Percentiles rank a stretch among this genome's conserved stretches.
phyloP scores from a whole-genome alignment of 345 rosid species.

The Toxicodendron radicans region DNA sequence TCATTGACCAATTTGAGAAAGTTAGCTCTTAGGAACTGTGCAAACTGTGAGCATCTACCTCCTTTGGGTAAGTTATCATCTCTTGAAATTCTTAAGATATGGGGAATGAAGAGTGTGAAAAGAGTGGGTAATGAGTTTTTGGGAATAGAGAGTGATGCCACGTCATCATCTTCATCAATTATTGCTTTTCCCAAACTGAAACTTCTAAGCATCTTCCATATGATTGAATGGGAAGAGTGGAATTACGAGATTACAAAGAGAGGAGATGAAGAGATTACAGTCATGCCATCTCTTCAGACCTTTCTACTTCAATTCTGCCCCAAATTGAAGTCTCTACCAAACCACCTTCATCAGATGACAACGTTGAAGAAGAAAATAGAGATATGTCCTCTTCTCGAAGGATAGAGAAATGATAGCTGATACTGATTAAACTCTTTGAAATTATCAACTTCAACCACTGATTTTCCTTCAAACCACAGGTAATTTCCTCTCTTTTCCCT shows the following conservation, averaged over 20 bases:
- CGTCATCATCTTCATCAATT: not conserved
- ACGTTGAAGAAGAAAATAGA: not conserved
- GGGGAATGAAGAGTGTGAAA: fast-evolving
- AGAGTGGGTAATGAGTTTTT: not conserved
- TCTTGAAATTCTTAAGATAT: not conserved
- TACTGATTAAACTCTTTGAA: too few species aligned
- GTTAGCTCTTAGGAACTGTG: fast-evolving
- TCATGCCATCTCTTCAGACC: not conserved
- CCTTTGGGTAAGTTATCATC: not conserved
- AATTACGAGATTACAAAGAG: not conserved
- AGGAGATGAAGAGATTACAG: not conserved
- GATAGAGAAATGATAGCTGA: too few species aligned
- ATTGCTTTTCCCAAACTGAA: not conserved
- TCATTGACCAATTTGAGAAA: not conserved
- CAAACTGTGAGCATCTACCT: not conserved
- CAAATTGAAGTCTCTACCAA: not conserved
- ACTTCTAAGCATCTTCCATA: not conserved
- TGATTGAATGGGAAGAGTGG: conserved; percentile 1
- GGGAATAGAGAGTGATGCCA: not conserved
- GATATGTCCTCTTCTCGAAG: too few species aligned
- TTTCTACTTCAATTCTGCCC: not conserved
- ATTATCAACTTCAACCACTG: too few species aligned
- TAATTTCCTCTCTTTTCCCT: too few species aligned
- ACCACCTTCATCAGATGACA: not conserved
- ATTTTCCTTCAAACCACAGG: too few species aligned